Base-by-base conservation (phyloP, 331 rosid genomes). In the Pyracantha coccinea region DNA sequence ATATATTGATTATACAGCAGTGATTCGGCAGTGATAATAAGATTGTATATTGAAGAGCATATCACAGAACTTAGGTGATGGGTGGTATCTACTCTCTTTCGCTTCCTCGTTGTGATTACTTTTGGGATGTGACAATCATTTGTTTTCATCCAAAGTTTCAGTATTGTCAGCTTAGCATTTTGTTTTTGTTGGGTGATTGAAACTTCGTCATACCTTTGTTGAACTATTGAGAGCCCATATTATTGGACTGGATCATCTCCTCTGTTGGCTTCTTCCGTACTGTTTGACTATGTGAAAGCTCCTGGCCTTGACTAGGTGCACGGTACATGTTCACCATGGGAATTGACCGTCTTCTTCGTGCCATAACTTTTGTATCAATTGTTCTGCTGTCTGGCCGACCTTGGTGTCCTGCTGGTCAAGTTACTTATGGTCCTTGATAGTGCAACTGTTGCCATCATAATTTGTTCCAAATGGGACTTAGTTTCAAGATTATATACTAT, bases 321-420 rank as follows among this genome's bases (percentile, higher is more conserved):
- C 86, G 98, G 32, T 91, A 93, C 83, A 91, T 91, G 96, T 93
- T 91, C 88, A 93, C 97, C 54, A 93, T 93, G 98, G 98, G 81
- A 2, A 33, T 91, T 72, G 97, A 97, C 24, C 94, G 98, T 58
- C 87, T 93, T 77, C 97, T 93, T 33, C 91, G 97, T 31, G 84
- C 97, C 75, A 77, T 93, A 68, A 91, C 87, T 77, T 93, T 93
- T 89, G 77, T 79, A 12, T 87, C 92, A 16, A 93, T 97, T 54
- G 86, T 93, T 83, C 80, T 91, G 52, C 98, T 97, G 33, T 93
- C 98, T 8, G 88, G 91, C 50, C 80, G 98, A 69, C 98, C 98
- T 77, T 93, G 97, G 98, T 93, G 98, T 76, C 96, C 97, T 29
- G 23, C 13, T 58, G 52, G 79, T 81, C 86, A 35, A 35, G 97